A percentile compares a stretch with the other conserved stretches of the same genome.
phyloP scores from a whole-genome alignment of 2,329 filamentous ascomycete species.

The Pseudogymnoascus sp. region DNA sequence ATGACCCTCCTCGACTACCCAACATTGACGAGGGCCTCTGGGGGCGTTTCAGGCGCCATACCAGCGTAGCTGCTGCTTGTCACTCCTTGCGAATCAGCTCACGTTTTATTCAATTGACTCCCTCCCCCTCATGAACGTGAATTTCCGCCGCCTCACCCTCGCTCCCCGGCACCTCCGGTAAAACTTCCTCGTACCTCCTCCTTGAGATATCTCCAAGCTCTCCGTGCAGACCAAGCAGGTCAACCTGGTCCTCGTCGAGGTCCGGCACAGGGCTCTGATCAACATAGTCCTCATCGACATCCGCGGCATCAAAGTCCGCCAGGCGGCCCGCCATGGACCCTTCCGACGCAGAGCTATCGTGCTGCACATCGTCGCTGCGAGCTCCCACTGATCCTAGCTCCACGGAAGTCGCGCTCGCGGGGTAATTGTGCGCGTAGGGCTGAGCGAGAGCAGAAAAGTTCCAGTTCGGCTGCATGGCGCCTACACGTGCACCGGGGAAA shows the following conservation, averaged over 20 bases:
- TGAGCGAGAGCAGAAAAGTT: slow-evolving; percentile 15
- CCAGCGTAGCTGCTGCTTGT: background rate
- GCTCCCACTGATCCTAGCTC: slow-evolving; percentile 1
- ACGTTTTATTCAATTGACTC: slow-evolving; percentile 18
- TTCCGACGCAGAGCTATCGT: slow-evolving; percentile 25
- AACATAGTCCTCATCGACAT: slow-evolving; percentile 18
- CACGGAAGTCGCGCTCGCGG: background rate
- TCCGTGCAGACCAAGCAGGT: slow-evolving; percentile 17
- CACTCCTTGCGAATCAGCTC: slow-evolving; percentile 12
- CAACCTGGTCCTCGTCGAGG: slow-evolving; percentile 19
- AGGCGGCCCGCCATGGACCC: slow-evolving; percentile 18
- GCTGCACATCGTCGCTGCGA: slow-evolving; percentile 25
- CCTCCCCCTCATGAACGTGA: slow-evolving; percentile 27
- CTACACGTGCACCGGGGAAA: background rate
- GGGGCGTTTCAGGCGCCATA: background rate
- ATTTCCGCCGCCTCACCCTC: slow-evolving; percentile 27
- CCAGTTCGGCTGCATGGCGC: slow-evolving; percentile 14
- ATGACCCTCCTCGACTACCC: background rate
- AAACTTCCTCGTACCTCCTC: background rate
- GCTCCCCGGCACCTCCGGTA: slow-evolving; percentile 8
- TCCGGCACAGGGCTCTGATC: slow-evolving; percentile 25
- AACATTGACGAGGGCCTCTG: slow-evolving; percentile 11
- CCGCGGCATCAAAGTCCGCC: slow-evolving; percentile 22
- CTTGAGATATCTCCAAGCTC: slow-evolving; percentile 13
- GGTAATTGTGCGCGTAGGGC: background rate